These are phyloP conservation scores for Ceriops tagal DNA, from an alignment of 345 rosid genomes.

Conservation along the genomic window DNA sequence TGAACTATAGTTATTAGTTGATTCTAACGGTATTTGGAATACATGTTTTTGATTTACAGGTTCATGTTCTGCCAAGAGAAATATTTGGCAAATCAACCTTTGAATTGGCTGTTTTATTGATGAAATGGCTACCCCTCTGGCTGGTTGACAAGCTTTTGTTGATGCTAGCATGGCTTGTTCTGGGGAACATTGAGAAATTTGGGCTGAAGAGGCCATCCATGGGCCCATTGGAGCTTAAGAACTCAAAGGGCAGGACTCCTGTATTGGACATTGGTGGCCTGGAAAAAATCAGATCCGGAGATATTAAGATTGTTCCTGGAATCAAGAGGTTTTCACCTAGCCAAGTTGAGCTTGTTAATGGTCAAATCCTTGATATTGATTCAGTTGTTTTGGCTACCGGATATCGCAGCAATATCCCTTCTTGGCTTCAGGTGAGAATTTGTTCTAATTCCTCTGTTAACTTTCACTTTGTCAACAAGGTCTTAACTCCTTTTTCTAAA, in stretches of 20 bases:
- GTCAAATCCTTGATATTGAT: constrained; percentile 51
- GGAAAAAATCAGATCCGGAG: constrained; percentile 60
- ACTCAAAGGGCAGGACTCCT: constrained; percentile 62
- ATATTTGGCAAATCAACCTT: constrained; percentile 72
- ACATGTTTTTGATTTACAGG: constrained; percentile 34
- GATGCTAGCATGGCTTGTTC: constrained; percentile 46
- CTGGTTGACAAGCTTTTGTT: constrained; percentile 62
- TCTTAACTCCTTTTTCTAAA: background rate
- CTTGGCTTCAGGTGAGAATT: constrained; percentile 77
- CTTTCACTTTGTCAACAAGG: background rate
- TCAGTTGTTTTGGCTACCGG: constrained; percentile 74
- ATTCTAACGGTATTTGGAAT: background rate
- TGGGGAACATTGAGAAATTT: constrained; percentile 50
- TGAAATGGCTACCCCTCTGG: constrained; percentile 76
- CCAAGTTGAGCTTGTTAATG: constrained; percentile 59
- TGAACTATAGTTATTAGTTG: no score
- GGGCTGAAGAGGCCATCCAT: constrained; percentile 60
- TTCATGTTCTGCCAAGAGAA: constrained; percentile 90
- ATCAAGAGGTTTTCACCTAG: constrained; percentile 51
- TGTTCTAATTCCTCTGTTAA: constrained; percentile 15
- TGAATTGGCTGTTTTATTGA: constrained; percentile 46
- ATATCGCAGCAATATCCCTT: constrained; percentile 64
- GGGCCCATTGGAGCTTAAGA: constrained; percentile 70
- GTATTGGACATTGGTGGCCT: constrained; percentile 77
- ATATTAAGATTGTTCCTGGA: constrained; percentile 65